phyloP scores from a whole-genome alignment of 192 early-diverging fungal species.

The Backusella circina region DNA sequence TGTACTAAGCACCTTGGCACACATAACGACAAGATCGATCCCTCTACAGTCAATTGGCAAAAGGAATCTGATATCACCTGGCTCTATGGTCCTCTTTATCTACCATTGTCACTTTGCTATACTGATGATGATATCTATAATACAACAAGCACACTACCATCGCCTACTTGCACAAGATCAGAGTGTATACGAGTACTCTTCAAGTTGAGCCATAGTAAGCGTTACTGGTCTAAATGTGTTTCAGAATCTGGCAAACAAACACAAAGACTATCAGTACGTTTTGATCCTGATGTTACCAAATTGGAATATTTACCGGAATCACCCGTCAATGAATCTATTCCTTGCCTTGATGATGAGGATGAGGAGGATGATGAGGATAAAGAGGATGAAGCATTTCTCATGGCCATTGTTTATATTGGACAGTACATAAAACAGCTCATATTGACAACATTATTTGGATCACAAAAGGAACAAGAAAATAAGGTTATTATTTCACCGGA shows the following conservation, averaged over 20 bases:
- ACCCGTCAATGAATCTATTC: slow-evolving; percentile 8
- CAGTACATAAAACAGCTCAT: neutral
- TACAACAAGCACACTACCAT: neutral
- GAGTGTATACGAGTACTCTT: neutral
- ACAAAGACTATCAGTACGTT: slow-evolving; percentile 12
- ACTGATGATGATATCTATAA: neutral
- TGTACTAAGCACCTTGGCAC: slow-evolving; percentile 15
- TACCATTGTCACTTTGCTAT: neutral
- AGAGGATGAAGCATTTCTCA: neutral
- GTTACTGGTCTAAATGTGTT: slow-evolving; percentile 12
- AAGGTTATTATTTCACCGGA: neutral
- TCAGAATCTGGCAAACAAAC: slow-evolving; percentile 14
- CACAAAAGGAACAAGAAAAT: neutral
- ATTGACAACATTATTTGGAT: neutral
- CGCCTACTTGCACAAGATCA: neutral
- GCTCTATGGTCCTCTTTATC: slow-evolving; percentile 23
- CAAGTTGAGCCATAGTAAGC: neutral
- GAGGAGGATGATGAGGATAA: neutral
- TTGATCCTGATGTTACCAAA: slow-evolving; percentile 17
- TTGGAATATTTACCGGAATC: slow-evolving; percentile 26
- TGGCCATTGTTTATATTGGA: neutral
- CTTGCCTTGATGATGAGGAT: neutral
- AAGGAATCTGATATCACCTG: slow-evolving; percentile 40
- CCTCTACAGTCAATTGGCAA: slow-evolving; percentile 38
- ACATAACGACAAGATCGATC: slow-evolving; percentile 14